Conservation (phyloP, 2,329 filamentous ascomycete genomes). For the Trichoderma sp. region DNA sequence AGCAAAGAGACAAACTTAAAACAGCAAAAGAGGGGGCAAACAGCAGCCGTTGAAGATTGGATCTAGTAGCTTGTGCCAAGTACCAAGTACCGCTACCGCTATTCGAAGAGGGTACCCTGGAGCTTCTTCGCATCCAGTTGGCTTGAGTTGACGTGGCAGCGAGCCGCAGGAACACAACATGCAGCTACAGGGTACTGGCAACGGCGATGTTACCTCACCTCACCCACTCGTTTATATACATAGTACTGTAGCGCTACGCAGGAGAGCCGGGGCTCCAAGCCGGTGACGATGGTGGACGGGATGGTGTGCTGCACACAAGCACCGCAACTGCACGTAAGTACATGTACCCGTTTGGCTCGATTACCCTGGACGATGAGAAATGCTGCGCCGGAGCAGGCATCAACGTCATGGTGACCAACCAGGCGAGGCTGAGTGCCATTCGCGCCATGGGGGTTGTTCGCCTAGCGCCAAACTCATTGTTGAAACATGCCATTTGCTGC, state of each 20-base stretch:
- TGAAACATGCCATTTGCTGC: background rate
- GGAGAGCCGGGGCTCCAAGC: background rate
- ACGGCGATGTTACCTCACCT: background rate
- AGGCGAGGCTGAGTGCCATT: constrained; percentile 10
- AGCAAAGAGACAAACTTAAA: background rate
- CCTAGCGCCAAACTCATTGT: background rate
- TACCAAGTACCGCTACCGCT: background rate
- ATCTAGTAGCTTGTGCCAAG: background rate
- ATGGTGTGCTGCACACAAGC: background rate
- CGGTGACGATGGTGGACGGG: background rate
- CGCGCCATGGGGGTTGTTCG: background rate
- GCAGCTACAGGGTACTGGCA: background rate
- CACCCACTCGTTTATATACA: background rate
- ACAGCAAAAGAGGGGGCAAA: background rate
- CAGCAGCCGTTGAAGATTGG: background rate
- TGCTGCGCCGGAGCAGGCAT: background rate
- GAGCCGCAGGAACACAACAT: constrained; percentile 17
- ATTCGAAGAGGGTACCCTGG: background rate
- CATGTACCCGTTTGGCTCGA: background rate
- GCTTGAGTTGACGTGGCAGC: constrained; percentile 14
- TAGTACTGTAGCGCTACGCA: background rate
- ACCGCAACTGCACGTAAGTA: background rate
- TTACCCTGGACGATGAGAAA: background rate
- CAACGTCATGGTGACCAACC: constrained; percentile 22
- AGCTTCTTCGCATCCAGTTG: background rate